These are phyloP conservation scores for Chrysanthemum lavandulifolium DNA, from an alignment of 129 eudicot species.

Conservation along the genomic window DNA sequence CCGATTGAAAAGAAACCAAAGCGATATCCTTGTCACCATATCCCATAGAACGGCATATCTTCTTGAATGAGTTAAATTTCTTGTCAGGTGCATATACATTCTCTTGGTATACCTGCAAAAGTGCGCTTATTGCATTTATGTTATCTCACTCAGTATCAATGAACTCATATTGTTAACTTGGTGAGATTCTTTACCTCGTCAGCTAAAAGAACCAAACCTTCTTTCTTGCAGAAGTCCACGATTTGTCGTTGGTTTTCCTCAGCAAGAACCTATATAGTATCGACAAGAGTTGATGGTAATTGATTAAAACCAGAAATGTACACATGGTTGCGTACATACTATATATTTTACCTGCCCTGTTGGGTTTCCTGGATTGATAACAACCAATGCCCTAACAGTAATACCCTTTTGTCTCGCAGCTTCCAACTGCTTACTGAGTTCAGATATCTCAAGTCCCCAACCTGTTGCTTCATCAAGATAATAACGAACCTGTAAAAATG, in stretches of 20 bases:
- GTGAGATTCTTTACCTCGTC: slow-evolving; percentile 68
- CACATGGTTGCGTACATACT: neutral
- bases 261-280: slow-evolving; percentile 61
- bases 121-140: neutral
- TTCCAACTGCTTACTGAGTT: slow-evolving; percentile 75
- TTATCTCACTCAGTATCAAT: neutral
- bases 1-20: slow-evolving; percentile 93
- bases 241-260: slow-evolving; percentile 85
- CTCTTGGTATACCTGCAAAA: slow-evolving; percentile 85
- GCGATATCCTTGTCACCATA: slow-evolving; percentile 77
- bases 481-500: slow-evolving; percentile 70
- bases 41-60: slow-evolving; percentile 82
- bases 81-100: slow-evolving; percentile 87
- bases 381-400: slow-evolving; percentile 83
- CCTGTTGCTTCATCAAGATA: slow-evolving; percentile 95
- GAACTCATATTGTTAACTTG: neutral
- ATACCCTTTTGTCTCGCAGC: slow-evolving; percentile 70
- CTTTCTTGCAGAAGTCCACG: slow-evolving; percentile 87
- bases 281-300: neutral
- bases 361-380: slow-evolving; percentile 91
- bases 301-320: neutral
- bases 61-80: slow-evolving; percentile 87
- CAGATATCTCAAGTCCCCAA: slow-evolving; percentile 84
- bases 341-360: slow-evolving; percentile 61
- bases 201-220: slow-evolving; percentile 92